Evolutionary conservation across 805 yeast species (phyloP), one percentile per base, ranked within the genome.

Genomic region (Lachancea kluyveri): DNA sequence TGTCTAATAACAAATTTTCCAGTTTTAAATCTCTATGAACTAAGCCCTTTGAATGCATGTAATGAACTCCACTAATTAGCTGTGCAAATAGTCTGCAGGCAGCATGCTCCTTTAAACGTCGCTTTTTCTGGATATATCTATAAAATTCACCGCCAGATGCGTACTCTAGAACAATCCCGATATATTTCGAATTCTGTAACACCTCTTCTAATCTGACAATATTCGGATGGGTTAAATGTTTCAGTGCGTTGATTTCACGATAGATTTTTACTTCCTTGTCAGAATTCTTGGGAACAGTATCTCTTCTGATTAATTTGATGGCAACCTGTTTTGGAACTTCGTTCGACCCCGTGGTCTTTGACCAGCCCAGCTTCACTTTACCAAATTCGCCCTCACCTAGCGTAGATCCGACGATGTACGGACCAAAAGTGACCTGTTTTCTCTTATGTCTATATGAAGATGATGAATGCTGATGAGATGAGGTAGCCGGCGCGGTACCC

Each of bases 371-470:
- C 56, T 90, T 92, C 37, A 92, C 98, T 59, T 92, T 90, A 37
- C 98, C 98, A 59, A 92, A 92, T 54, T 92, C 98, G 29, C 98
- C 98, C 61, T 92, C 96, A 20, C 98, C 98, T 9, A 92, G 64
- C 1, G 98, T 90, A 9, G 94, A 79, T 3, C 97, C 98, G 6
- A 92, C 68, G 14, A 84, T 74, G 51, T 88, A 92, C 9, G 84
- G 77, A 16, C 98, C 98, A 54, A 92, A 88, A 23, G 94, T 71
- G 13, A 81, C 79, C 52, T 81, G 87, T 41, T 81, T 66, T 40
- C 72, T 75, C 17, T 35, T 39, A 15, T 27, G 26, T 17, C 29
- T 30, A 25, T 20, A 23, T 16, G 13, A 31, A 22, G 8, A 38
- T 10, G 32, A 20, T 13, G 32, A 29, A 8, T 28, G 26, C n/a